phyloP scores from a whole-genome alignment of 2,329 filamentous ascomycete genomes.

The Zalaria obscura region DNA sequence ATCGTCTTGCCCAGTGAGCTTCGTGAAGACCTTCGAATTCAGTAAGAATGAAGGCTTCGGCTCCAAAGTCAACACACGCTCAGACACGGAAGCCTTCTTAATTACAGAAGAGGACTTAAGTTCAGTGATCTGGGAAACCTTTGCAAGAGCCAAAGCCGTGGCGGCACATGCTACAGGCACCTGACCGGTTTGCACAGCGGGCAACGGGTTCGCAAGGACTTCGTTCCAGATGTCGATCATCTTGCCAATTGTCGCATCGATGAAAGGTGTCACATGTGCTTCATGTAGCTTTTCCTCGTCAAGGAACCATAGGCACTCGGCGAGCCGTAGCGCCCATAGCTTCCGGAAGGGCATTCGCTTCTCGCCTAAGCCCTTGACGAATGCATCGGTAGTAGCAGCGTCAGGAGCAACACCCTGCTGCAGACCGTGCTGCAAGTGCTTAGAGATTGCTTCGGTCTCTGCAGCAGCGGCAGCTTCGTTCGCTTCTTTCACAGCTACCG shows the following conservation, averaged over 20 bases:
- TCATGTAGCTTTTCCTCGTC: constrained; percentile 33
- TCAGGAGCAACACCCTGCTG: constrained; percentile 46
- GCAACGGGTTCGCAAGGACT: constrained; percentile 59
- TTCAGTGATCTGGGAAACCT: constrained; percentile 38
- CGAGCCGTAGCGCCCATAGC: constrained; percentile 65
- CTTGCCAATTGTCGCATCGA: constrained; percentile 36
- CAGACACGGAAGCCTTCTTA: constrained; percentile 48
- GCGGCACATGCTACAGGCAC: constrained; percentile 66
- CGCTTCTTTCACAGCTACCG: constrained; percentile 66
- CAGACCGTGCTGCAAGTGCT: constrained; percentile 50
- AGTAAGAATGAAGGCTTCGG: constrained; percentile 80
- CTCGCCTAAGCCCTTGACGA: constrained; percentile 70
- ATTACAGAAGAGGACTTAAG: constrained; percentile 42
- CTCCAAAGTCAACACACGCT: constrained; percentile 53
- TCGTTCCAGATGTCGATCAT: constrained; percentile 64
- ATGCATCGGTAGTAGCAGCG: constrained; percentile 52
- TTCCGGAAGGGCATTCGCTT: constrained; percentile 69
- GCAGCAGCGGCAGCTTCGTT: constrained; percentile 71
- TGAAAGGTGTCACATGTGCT: constrained; percentile 30
- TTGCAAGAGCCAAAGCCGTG: constrained; percentile 44
- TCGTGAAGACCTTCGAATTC: constrained; percentile 72
- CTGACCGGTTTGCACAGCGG: constrained; percentile 70
- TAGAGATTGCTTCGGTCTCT: constrained; percentile 58
- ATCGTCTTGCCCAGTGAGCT: constrained; percentile 61
- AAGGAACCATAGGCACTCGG: constrained; percentile 52